Base-by-base conservation (phyloP, 2,329 filamentous ascomycete species). In the Diaporthe amygdali region DNA sequence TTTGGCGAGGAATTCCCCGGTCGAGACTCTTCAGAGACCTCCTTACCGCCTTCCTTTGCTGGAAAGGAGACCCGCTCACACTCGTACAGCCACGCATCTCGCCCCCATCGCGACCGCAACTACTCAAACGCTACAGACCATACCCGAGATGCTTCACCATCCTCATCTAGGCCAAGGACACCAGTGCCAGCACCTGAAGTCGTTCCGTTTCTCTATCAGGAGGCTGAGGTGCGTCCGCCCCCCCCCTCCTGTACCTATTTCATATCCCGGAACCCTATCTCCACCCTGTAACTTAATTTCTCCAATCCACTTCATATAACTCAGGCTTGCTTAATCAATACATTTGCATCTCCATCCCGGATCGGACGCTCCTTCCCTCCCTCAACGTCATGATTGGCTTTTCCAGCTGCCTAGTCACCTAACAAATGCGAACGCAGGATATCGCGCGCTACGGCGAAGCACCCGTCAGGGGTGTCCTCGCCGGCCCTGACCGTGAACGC, bases 171-270 rank as follows among this genome's bases (percentile, higher is more conserved):
- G 75, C 94, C 95, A 59, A 89, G 93, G 76, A 97, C 94, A n/a
- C 95, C 95, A 15, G 87, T 95, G 66, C 94, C 94, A 51, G 94
- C 94, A 15, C 96, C 94, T 78, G 96, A 98, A 82, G 95, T 99
- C 71, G 96, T 97, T 47, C 96, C 96, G n/a, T 99, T 97, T 88
- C 88, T 97, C 73, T 98, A 96, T 79, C 96, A 98, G 82, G 94
- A 96, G 79, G 89, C 89, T 75, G 90, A 94, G 84, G 92, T 94
- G 81, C 85, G 91, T 87, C 74, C 74, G 51, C 44, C 75, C 51
- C 64, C 69, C 64, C 66, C 47, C 54, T 71, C 63, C 44, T 46
- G 74, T 76, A 74, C 76, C 72, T 74, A 68, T 69, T 55, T 75
- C 75, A 76, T 76, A 73, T 76, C 72, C 63, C 71, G 69, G 37